Base-by-base conservation (phyloP, 1,284 basidiomycete genomes). In the Ustilago sp. region DNA sequence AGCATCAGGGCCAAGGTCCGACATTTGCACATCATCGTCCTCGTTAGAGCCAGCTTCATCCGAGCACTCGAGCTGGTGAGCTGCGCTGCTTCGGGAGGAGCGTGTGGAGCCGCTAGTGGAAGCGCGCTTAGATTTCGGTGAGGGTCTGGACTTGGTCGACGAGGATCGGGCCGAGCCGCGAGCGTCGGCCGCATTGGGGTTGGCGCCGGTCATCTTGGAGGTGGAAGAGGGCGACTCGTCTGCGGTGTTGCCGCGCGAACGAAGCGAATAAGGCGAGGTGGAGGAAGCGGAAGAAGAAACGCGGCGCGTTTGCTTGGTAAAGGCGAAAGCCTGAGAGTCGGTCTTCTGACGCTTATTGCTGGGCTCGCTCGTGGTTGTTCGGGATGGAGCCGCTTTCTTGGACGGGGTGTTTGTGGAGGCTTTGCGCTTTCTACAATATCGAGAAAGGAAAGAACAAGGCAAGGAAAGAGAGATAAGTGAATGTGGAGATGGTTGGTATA, bases 271-370 rank as follows among this genome's bases (percentile, higher is more conserved):
- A 1, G 64, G 60, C n/a, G 70, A 68, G 28, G 65, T 61, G 35
- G 64, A 60, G 12, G 65, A 43, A 3, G 55, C 64, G n/a, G 65
- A 58, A 23, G 64, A 60, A 8, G 65, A 43, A 8, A 43, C 17
- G 38, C 65, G 34, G 36, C 55, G 48, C 6, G 57, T 48, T 17
- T 35, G 32, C 15, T 59, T 56, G 41, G 9, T 54, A 12, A 62
- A 48, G 31, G 52, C 13, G 23, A 36, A 41, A 19, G 71, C 23
- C 52, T 60, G 47, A 8, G 63, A n/a, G 17, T 50, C 17, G n/a
- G 58, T 59, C 63, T 67, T 74, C 28, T 59, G 72, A 31, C 72
- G 66, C 57, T 74, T 74, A 48, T 32, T 63, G 53, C 66, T 74
- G 31, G 50, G 55, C 36, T 62, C 60, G 31, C 56, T 58, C 57